A percentile compares a stretch with the other conserved stretches of the same genome.
phyloP scores from a whole-genome alignment of 2,329 filamentous ascomycete species.

The Curvularia lunata region DNA sequence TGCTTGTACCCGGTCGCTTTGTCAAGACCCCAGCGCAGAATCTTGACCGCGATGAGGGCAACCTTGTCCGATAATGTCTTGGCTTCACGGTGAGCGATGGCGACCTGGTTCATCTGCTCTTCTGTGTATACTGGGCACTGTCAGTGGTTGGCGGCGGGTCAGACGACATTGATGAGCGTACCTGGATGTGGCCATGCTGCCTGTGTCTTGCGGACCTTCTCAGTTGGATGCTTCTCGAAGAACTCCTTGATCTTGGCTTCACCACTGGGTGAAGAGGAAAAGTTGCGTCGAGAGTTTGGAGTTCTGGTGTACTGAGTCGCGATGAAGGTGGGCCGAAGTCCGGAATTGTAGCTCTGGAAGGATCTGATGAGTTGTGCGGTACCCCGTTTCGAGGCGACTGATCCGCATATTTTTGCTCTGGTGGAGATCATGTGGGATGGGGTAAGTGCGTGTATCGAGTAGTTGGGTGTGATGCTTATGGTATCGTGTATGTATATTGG shows the following conservation, averaged over 20 bases:
- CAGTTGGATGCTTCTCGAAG: constrained; percentile 55
- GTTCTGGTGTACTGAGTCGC: constrained; percentile 36
- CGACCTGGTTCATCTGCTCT: constrained; percentile 76
- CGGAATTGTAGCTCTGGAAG: constrained; percentile 42
- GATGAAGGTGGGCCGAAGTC: constrained; percentile 44
- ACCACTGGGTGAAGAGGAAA: constrained; percentile 50
- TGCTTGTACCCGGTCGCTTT: constrained; percentile 81
- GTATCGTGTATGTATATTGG: constrained; percentile 10
- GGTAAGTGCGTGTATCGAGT: constrained; percentile 12
- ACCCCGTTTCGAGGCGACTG: constrained; percentile 46
- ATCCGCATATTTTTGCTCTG: constrained; percentile 29
- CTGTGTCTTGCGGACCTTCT: constrained; percentile 54
- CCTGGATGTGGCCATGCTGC: constrained; percentile 52
- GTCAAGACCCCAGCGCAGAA: constrained; percentile 82
- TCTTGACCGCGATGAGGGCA: constrained; percentile 76
- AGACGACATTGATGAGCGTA: not conserved
- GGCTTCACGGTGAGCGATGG: constrained; percentile 77
- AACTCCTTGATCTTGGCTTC: constrained; percentile 51
- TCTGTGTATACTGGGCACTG: constrained; percentile 66
- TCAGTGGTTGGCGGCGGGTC: constrained; percentile 14
- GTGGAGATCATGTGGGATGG: constrained; percentile 39
- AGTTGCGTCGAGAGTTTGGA: constrained; percentile 42
- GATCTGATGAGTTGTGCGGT: constrained; percentile 48
- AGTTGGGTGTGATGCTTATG: constrained; percentile 5
- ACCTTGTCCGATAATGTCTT: constrained; percentile 76